Base-by-base conservation (phyloP, 2,329 filamentous ascomycete genomes). In the Pseudogymnoascus sp. region DNA sequence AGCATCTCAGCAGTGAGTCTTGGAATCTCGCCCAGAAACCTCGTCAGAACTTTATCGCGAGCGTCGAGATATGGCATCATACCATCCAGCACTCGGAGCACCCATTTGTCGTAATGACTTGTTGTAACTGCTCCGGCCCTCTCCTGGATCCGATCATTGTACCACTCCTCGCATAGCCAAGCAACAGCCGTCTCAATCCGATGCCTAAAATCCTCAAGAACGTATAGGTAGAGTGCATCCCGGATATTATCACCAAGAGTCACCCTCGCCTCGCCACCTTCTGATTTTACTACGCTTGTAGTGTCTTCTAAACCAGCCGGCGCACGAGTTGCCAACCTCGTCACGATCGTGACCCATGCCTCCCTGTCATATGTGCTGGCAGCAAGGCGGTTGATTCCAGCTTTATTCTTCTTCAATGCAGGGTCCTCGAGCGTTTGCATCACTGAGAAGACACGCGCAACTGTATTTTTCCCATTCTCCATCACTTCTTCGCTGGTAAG, bases 121-220 rank as follows among this genome's bases (percentile, higher is more conserved):
- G 83, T 80, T 6, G 82, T 81, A 42, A 81, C 78, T 10, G 74
- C 73, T 59, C 72, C 75, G 60, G 73, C 69, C 64, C 76, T 78
- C 46, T 69, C 75, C 63, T 82, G 77, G 34, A 91, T 75, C 46
- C 81, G 86, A 74, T 97, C 93, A 70, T 93, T 96, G 75, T 96
- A 97, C 93, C 95, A 99, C 76, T 99, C 95, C 75, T 99, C 95
- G 70, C 89, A 96, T 14, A 99, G 82, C 95, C 95, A 99, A 6
- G 89, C 88, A 61, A 97, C 91, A 1, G 92, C 93, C 21, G 95
- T 84, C 69, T 96, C 93, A 66, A 97, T 93, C 46, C 95, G 88
- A 66, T 84, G 87, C 62, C 93, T 87, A 77, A 96, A 99, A 73
- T 97, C 93, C 67, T 96, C 91, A 66, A 97, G 84, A 59, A 97